Evolutionary conservation across 1,284 basidiomycete species (phyloP), one percentile per base, ranked within the genome.

Genomic region (Puccinia triticina): DNA sequence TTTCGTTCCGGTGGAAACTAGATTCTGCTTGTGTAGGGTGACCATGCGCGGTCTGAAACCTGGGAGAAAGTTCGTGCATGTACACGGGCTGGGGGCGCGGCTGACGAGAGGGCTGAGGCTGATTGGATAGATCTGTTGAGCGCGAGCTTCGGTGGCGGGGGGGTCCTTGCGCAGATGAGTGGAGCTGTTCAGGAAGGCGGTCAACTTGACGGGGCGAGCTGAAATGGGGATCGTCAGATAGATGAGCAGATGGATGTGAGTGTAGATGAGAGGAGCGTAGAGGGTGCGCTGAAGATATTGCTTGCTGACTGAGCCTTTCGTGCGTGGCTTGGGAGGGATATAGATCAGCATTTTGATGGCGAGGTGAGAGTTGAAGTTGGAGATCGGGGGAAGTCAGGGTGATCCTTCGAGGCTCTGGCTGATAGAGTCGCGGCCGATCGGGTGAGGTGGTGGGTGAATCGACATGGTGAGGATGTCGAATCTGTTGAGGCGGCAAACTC

Each of bases 361-460:
- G 43, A 26, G 75, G 59, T 23, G 75, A 77, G 11, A 37, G 14
- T 40, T 61, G 75, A 8, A 50, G 46, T 64, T 74, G 72, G 26
- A 74, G 26, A 34, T 66, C 57, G 23, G 73, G 73, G 32, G 75
- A 48, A 43, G 75, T 23, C 11, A 64, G 23, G 18, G 75, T n/a
- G 10, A 74, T 43, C 29, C 79, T 57, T 18, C 69, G 69, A 37
- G 79, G 79, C 61, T 81, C 71, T 50, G 79, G 79, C 37, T 81
- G 79, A 53, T 81, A 71, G 26, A 81, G 71, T 14, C 71, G 69
- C 18, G 71, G 79, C 43, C 40, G 79, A 66, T 81, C 48, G 23
- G 55, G 53, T 5, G 77, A 64, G 29, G n/a, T 29, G 16, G 40
- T 57, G 21, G 72, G 48, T 26, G 72, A 57, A 14, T 74, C 50